These are phyloP conservation scores for Artemisia annua DNA, from an alignment of 129 eudicot species.

Conservation along the genomic window DNA sequence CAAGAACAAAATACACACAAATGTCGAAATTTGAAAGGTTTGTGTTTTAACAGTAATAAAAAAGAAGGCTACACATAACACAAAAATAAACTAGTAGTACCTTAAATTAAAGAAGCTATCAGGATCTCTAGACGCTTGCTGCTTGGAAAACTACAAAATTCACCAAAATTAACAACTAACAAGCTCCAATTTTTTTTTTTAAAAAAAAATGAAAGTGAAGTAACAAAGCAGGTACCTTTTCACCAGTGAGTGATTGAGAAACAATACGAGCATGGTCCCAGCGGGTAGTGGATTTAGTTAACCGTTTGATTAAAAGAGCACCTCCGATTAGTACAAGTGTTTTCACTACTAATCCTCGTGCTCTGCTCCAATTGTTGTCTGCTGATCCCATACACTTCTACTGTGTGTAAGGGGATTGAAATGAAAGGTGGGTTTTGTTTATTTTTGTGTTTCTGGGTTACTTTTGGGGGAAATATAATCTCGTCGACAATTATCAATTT, in stretches of 20 bases:
- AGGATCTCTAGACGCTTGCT: constrained; percentile 77
- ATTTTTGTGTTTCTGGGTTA: too few species aligned
- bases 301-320: constrained; percentile 71
- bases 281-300: constrained; percentile 97
- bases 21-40: too few species aligned
- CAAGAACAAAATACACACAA: too few species aligned
- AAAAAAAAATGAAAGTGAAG: too few species aligned
- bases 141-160: constrained; percentile 60
- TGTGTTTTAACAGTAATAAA: too few species aligned
- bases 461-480: too few species aligned
- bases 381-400: constrained; percentile 58
- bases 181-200: neutral
- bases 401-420: too few species aligned
- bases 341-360: constrained; percentile 73
- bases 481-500: too few species aligned
- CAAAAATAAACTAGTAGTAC: too few species aligned
- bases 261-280: constrained; percentile 98
- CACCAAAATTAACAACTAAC: constrained; percentile 8
- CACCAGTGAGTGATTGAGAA: constrained; percentile 78
- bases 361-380: constrained; percentile 71
- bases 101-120: constrained; percentile 86
- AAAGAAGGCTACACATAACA: too few species aligned
- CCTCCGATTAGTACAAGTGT: constrained; percentile 83
- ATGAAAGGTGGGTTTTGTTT: too few species aligned
- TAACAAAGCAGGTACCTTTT: constrained; percentile 77